Evolutionary conservation across 2,329 filamentous ascomycete genomes (phyloP).

Genomic region (Penicillium sp.): DNA sequence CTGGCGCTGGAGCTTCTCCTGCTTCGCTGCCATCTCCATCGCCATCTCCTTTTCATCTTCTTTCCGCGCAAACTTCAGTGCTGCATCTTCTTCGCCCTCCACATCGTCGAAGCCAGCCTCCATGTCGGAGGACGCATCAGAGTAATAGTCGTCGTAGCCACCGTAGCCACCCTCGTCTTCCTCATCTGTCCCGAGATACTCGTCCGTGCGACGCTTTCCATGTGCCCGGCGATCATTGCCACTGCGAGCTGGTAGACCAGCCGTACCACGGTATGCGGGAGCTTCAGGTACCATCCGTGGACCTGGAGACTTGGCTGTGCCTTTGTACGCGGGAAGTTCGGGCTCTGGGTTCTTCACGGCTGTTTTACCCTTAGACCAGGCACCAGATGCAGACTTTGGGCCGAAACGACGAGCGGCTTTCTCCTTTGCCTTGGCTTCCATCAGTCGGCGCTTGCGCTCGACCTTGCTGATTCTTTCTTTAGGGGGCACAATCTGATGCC

Average conservation of each 20-base stretch:
- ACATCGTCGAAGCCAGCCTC: constrained; percentile 47
- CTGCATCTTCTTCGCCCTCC: constrained; percentile 43
- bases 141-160: constrained; percentile 42
- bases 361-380: constrained; percentile 18
- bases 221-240: constrained; percentile 27
- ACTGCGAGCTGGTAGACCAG: constrained; percentile 31
- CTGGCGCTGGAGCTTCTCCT: constrained; percentile 45
- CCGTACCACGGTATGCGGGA: constrained; percentile 41
- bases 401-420: constrained; percentile 32
- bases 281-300: constrained; percentile 24
- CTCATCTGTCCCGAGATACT: constrained; percentile 47
- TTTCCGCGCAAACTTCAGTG: constrained; percentile 38
- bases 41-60: constrained; percentile 48
- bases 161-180: constrained; percentile 43
- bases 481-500: constrained; percentile 48
- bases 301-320: constrained; percentile 33
- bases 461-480: constrained; percentile 55
- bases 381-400: constrained; percentile 26
- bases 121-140: constrained; percentile 49
- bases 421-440: constrained; percentile 41
- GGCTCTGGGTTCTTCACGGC: constrained; percentile 31
- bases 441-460: constrained; percentile 47
- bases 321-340: constrained; percentile 36
- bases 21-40: constrained; percentile 43
- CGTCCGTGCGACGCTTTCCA: constrained; percentile 34